Evolutionary conservation across 305 asterid genomes (phyloP).

Genomic region (Salvia sclarea): DNA sequence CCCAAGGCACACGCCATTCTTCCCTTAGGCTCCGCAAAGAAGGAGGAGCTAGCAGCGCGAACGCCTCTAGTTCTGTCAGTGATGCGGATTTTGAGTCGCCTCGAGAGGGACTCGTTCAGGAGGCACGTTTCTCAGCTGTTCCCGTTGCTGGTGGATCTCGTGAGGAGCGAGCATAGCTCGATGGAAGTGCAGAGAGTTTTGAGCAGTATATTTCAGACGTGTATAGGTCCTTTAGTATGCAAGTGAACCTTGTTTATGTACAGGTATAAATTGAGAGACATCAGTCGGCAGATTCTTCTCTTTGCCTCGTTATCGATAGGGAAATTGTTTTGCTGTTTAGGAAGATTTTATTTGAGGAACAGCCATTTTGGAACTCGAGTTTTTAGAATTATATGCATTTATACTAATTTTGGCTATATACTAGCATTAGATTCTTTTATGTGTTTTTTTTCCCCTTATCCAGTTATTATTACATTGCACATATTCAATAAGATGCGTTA

Average conservation of each 20-base stretch:
- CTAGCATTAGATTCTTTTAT: neutral
- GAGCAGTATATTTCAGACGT: constrained; percentile 64
- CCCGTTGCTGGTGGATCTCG: constrained; percentile 81
- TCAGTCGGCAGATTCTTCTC: neutral
- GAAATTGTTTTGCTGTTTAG: neutral
- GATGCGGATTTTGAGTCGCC: constrained; percentile 60
- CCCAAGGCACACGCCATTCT: constrained; percentile 53
- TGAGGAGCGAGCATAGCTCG: constrained; percentile 91
- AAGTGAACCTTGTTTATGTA: constrained; percentile 34
- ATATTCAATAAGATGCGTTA: neutral
- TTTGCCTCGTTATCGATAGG: neutral
- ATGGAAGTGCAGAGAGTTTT: constrained; percentile 75
- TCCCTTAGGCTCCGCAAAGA: constrained; percentile 90
- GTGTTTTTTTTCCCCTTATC: no score
- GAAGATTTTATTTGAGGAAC: constrained; percentile 1
- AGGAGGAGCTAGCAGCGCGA: constrained; percentile 92
- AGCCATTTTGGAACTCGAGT: neutral
- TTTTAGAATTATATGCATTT: neutral
- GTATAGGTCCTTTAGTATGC: constrained; percentile 77
- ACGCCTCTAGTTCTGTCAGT: constrained; percentile 67
- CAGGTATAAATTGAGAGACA: constrained; percentile 32
- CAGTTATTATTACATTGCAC: neutral
- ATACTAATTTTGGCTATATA: neutral
- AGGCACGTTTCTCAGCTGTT: constrained; percentile 59
- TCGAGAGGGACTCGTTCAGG: constrained; percentile 56